Conservation (phyloP, 495 filamentous ascomycete genomes). For the Peziza echinospora region DNA sequence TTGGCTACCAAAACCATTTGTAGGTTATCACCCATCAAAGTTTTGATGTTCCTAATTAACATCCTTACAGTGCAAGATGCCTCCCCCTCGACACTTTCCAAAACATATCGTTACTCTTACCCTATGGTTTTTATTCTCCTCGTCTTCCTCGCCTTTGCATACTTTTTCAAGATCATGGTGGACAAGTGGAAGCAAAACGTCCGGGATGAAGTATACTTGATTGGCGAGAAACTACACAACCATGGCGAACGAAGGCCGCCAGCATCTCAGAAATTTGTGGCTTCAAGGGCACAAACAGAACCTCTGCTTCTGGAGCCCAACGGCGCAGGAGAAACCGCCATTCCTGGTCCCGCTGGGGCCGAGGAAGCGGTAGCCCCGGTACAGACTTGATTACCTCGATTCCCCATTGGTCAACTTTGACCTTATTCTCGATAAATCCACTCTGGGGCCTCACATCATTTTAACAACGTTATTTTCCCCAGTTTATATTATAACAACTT, state of each 20-base stretch:
- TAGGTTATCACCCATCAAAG: constrained; percentile 4
- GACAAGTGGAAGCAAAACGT: constrained; percentile 64
- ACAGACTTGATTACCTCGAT: no score
- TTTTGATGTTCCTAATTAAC: not conserved
- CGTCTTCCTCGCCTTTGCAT: constrained; percentile 23
- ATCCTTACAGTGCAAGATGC: constrained; percentile 3
- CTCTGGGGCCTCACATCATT: no score
- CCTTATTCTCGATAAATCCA: no score
- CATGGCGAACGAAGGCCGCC: constrained; percentile 34
- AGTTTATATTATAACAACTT: no score
- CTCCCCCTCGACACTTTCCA: constrained; percentile 11
- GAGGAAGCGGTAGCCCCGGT: no score
- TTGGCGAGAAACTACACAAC: constrained; percentile 84
- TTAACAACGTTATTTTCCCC: no score
- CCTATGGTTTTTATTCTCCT: constrained; percentile 33
- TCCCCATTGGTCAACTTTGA: no score
- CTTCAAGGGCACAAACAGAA: no score
- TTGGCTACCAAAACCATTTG: constrained; percentile 25
- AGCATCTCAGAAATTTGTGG: no score
- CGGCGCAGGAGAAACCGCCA: no score
- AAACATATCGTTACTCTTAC: constrained; percentile 48
- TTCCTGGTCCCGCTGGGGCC: no score
- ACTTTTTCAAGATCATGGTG: constrained; percentile 27
- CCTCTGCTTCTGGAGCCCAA: no score
- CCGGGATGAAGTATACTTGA: constrained; percentile 83